Conservation (phyloP, 148 eudicot species). For the Mesembryanthemum crystallinum region DNA sequence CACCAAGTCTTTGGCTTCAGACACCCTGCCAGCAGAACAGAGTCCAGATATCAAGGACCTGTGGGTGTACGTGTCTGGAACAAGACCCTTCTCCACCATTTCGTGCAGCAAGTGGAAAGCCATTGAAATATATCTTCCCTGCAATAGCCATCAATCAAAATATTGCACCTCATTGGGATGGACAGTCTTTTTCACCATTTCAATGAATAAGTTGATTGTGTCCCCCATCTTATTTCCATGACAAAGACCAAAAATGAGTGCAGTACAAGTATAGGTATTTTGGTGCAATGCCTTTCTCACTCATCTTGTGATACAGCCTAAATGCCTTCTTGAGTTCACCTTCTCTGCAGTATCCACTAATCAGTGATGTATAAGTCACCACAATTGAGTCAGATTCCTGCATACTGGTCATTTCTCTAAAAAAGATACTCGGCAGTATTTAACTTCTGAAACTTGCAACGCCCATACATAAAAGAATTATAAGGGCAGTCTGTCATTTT, state of each 20-base stretch:
- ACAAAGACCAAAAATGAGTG: constrained; percentile 67
- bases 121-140: constrained; percentile 47
- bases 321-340: constrained; percentile 56
- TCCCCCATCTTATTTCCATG: constrained; percentile 54
- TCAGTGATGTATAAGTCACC: constrained; percentile 71
- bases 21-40: constrained; percentile 55
- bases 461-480: constrained; percentile 66
- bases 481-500: constrained; percentile 49
- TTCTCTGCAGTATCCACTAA: constrained; percentile 60
- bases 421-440: constrained; percentile 43
- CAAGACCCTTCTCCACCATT: constrained; percentile 69
- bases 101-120: constrained; percentile 66
- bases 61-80: constrained; percentile 77
- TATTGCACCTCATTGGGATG: constrained; percentile 68
- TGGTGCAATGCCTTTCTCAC: constrained; percentile 67
- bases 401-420: constrained; percentile 53
- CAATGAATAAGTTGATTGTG: constrained; percentile 54
- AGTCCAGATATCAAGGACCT: constrained; percentile 77
- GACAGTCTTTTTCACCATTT: constrained; percentile 49
- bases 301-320: constrained; percentile 77
- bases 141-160: constrained; percentile 73
- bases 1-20: constrained; percentile 62
- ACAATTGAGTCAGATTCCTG: constrained; percentile 60
- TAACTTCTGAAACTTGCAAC: constrained; percentile 60
- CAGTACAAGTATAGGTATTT: constrained; percentile 64